Evolutionary conservation across 2,329 filamentous ascomycete species (phyloP), one percentile per base, ranked within the genome.

Genomic region (Chaetomiaceae sp.): DNA sequence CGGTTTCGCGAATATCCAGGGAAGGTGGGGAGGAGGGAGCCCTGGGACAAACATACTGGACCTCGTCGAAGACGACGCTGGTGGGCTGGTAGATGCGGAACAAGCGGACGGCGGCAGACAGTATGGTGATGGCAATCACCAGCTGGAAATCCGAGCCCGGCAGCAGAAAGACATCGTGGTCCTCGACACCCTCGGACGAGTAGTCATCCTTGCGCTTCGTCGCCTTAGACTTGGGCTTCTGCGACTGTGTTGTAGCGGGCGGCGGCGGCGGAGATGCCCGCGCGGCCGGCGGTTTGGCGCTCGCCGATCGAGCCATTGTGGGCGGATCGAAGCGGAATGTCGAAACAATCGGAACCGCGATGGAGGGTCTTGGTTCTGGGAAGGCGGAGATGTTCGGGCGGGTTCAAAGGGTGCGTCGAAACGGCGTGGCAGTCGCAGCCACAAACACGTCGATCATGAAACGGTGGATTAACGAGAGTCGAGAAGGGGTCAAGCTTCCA

Each of bases 21-120:
- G n/a, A n/a, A n/a, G n/a, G n/a, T 23, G 21, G 31, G 23, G 21
- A 41, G 4, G 23, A 49, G 45, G 48, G 4, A 41, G 43, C 31
- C 5, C 44, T 35, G 19, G 44, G 48, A 50, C 50, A 20, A 42
- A 83, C 89, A 68, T 82, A 96, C 90, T 99, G 93, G 69, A 99
- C 93, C 75, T 99, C 93, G 70, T 99, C 93, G 68, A 99, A 99
- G 60, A 99, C 93, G 55, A 99, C 93, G 64, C 91, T 96, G 64
- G 83, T 86, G 50, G 93, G 93, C 69, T 96, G 89, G 69, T 95
- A 96, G 73, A 99, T 96, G 65, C 89, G 85, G 76, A 95, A 99
- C 57, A 97, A 73, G 58, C 93, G 87, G 59, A 99, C 89, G 58
- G 85, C 73, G 49, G 86, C 78, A 44, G 87, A 88, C 57, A 96